Evolutionary conservation across 1,284 basidiomycete species (phyloP).

Genomic region (Neonothopanus nambi): DNA sequence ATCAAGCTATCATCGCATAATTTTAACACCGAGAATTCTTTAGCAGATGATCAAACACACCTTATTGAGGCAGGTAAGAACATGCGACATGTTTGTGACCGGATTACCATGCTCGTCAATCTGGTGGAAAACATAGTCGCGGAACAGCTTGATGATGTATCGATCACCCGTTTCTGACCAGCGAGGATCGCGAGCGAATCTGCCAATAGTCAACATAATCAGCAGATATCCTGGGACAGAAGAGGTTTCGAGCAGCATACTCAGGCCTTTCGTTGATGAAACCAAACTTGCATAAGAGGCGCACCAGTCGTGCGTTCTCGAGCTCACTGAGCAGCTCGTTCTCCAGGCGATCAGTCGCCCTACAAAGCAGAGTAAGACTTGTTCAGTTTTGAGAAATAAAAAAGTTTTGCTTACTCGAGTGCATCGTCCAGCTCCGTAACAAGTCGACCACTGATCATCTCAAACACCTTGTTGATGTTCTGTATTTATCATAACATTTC

Average conservation of each 20-base stretch:
- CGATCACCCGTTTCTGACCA: slow-evolving; percentile 99
- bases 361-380: slow-evolving; percentile 31
- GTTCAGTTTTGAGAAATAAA: not conserved
- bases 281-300: slow-evolving; percentile 91
- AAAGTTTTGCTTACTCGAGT: slow-evolving; percentile 56
- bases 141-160: slow-evolving; percentile 97
- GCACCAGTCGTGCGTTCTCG: slow-evolving; percentile 95
- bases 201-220: slow-evolving; percentile 30
- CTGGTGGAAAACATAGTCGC: slow-evolving; percentile 98
- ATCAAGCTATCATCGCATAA: slow-evolving; percentile 66
- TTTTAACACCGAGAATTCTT: not conserved
- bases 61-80: slow-evolving; percentile 91
- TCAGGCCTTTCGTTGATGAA: slow-evolving; percentile 99
- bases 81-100: slow-evolving; percentile 88
- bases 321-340: slow-evolving; percentile 85
- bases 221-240: slow-evolving; percentile 18
- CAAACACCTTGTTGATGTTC: slow-evolving; percentile 79
- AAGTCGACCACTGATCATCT: slow-evolving; percentile 76
- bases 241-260: slow-evolving; percentile 43
- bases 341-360: slow-evolving; percentile 83
- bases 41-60: slow-evolving; percentile 36
- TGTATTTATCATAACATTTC: slow-evolving; percentile 39
- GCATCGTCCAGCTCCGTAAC: slow-evolving; percentile 84
- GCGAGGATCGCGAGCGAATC: slow-evolving; percentile 91
- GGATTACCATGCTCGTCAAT: slow-evolving; percentile 91